Percentiles rank a stretch among this genome's conserved stretches.
phyloP scores from a whole-genome alignment of 1,284 basidiomycete genomes.

The Trichosporon ovoides region DNA sequence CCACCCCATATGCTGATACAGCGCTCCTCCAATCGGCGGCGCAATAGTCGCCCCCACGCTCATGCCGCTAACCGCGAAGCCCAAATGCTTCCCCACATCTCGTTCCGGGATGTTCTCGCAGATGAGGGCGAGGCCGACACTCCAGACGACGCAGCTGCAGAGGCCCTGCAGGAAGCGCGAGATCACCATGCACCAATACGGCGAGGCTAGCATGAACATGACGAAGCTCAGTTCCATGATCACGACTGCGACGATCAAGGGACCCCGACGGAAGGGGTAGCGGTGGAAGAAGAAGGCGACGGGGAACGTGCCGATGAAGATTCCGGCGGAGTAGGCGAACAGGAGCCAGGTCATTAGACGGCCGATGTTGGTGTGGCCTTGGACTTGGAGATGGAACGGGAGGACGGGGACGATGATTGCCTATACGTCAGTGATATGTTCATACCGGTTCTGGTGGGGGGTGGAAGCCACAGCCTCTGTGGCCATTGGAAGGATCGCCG shows the following conservation, averaged over 20 bases:
- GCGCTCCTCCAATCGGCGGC: slow-evolving; percentile 63
- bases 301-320: slow-evolving; percentile 58
- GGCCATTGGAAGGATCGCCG: too few species aligned
- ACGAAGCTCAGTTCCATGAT: slow-evolving; percentile 52
- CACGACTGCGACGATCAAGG: slow-evolving; percentile 55
- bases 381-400: slow-evolving; percentile 54
- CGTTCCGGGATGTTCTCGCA: slow-evolving; percentile 64
- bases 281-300: slow-evolving; percentile 64
- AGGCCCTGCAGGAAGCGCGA: slow-evolving; percentile 69
- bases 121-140: slow-evolving; percentile 39
- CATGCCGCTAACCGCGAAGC: slow-evolving; percentile 65
- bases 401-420: slow-evolving; percentile 57
- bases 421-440: slow-evolving; percentile 17
- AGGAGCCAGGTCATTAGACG: slow-evolving; percentile 38
- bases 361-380: slow-evolving; percentile 35
- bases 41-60: slow-evolving; percentile 54
- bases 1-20: slow-evolving; percentile 65
- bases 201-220: slow-evolving; percentile 69
- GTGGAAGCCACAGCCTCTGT: too few species aligned
- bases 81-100: slow-evolving; percentile 62
- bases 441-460: too few species aligned
- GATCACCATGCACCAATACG: slow-evolving; percentile 65
- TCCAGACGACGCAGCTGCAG: slow-evolving; percentile 69
- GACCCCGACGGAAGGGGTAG: slow-evolving; percentile 53
- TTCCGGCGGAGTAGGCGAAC: slow-evolving; percentile 39